Evolutionary conservation across 2,329 filamentous ascomycete genomes (phyloP).

Genomic region (Hymenoscyphus infarciens): DNA sequence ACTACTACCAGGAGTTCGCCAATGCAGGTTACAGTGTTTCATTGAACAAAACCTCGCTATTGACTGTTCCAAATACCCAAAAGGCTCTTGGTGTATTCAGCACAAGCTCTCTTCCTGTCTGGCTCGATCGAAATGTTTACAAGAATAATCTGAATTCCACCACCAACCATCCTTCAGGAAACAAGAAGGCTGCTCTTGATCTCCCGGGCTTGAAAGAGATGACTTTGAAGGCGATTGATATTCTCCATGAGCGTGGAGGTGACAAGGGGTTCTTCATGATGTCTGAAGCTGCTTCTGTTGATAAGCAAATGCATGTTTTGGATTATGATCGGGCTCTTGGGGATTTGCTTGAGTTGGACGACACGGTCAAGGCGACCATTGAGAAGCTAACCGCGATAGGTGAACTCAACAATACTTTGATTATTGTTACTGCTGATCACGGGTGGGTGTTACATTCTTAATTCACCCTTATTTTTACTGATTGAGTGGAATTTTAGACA

Average conservation of each 20-base stretch:
- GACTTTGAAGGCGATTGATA: constrained; percentile 81
- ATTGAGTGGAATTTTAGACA: constrained; percentile 78
- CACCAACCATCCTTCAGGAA: constrained; percentile 67
- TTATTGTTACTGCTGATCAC: constrained; percentile 81
- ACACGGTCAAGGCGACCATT: constrained; percentile 74
- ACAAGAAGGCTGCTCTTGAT: constrained; percentile 61
- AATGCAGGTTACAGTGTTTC: constrained; percentile 69
- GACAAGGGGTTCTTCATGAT: constrained; percentile 82
- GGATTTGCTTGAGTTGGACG: constrained; percentile 80
- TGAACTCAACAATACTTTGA: constrained; percentile 69
- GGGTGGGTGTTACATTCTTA: constrained; percentile 39
- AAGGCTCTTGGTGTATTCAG: constrained; percentile 76
- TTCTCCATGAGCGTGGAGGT: constrained; percentile 63
- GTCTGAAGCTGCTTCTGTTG: constrained; percentile 80
- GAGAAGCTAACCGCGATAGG: constrained; percentile 63
- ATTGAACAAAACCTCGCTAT: constrained; percentile 70
- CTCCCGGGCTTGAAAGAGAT: constrained; percentile 84
- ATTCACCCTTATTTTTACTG: background rate
- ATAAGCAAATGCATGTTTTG: constrained; percentile 85
- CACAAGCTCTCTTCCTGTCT: constrained; percentile 71
- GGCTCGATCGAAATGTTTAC: constrained; percentile 84
- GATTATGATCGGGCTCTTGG: constrained; percentile 85
- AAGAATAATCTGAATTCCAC: constrained; percentile 61
- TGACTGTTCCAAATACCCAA: constrained; percentile 52
- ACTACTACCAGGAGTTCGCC: constrained; percentile 75